These are phyloP conservation scores for Haematococcus lacustris DNA, from an alignment of 139 green algal species.

Conservation along the genomic window DNA sequence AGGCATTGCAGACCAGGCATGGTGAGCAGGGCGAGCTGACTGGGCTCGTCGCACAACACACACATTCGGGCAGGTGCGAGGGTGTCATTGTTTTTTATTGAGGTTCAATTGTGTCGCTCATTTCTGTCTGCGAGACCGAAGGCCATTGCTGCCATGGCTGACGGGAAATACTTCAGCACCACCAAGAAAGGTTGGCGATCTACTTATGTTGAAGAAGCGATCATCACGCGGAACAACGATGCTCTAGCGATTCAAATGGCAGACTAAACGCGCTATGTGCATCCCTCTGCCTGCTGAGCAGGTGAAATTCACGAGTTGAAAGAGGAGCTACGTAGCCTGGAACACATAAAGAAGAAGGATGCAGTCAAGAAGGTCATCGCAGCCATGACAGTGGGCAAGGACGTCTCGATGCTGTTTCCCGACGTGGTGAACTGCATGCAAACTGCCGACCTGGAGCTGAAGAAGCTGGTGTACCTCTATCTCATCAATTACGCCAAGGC, in stretches of 20 bases:
- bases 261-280: neutral
- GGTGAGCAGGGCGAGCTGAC: too few species aligned
- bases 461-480: slow-evolving; percentile 99
- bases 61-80: too few species aligned
- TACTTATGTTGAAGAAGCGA: too few species aligned
- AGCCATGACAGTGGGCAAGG: slow-evolving; percentile 99
- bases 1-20: too few species aligned
- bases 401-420: slow-evolving; percentile 89
- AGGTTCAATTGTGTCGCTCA: too few species aligned
- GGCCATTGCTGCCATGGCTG: too few species aligned
- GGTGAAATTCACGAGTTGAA: slow-evolving; percentile 95
- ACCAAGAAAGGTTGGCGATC: slow-evolving; percentile 90
- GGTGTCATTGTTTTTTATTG: too few species aligned
- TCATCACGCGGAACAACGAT: too few species aligned
- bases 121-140: too few species aligned
- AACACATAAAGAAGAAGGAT: slow-evolving; percentile 88
- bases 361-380: slow-evolving; percentile 96
- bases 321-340: slow-evolving; percentile 81
- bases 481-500: slow-evolving; percentile 99
- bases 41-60: too few species aligned
- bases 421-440: slow-evolving; percentile 99
- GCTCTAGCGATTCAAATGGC: too few species aligned
- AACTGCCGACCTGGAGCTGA: slow-evolving; percentile 67
- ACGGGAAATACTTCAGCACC: slow-evolving; percentile 86
- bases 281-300: slow-evolving; percentile 24